Base-by-base conservation (phyloP, 192 early-diverging fungal species). In the Dispira parvispora region DNA sequence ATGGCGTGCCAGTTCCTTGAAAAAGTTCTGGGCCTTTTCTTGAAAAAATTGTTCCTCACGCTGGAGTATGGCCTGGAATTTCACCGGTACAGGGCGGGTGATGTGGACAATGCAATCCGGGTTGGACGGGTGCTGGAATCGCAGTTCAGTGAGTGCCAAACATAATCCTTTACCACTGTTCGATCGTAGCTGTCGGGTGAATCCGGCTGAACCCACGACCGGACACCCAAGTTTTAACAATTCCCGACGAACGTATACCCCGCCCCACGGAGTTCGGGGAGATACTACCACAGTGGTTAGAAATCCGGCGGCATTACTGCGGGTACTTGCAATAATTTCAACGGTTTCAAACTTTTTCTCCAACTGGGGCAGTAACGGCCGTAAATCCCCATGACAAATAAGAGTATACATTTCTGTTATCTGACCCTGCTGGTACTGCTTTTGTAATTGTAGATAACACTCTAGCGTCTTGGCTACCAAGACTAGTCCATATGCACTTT, bases 301-400 rank as follows among this genome's bases (percentile, higher is more conserved):
- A 21, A 43, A 42, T 16, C 57, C 57, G 32, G 21, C n/a, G 32
- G 5, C 14, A 27, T 60, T 60, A 43, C 57, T 42, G 2, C 57
- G 57, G 4, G 14, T 14, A 18, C 32, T 60, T 26, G 13, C 0
- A 14, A 56, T 27, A 16, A 56, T 27, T 27, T 27, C 10, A 4
- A 26, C 21, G 54, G 20, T 13, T 23, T 27, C 12, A 26, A 56
- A 27, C 20, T 56, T 2, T 10, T 16, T 10, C 21, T 20, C 27
- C 26, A 56, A 20, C 21, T 56, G 20, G 13, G 54, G 13, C 25
- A 56, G 21, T 14, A 56, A 26, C 21, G n/a, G 13, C 5, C 21
- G 32, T 9, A 21, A 28, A 27, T 60, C 21, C 14, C 57, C 57
- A 28, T 60, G 57, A 43, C 57, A 60, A 60, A 60, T 42, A 43